These are phyloP conservation scores for Patellaria atrata DNA, from an alignment of 495 filamentous ascomycete species.

Conservation along the genomic window DNA sequence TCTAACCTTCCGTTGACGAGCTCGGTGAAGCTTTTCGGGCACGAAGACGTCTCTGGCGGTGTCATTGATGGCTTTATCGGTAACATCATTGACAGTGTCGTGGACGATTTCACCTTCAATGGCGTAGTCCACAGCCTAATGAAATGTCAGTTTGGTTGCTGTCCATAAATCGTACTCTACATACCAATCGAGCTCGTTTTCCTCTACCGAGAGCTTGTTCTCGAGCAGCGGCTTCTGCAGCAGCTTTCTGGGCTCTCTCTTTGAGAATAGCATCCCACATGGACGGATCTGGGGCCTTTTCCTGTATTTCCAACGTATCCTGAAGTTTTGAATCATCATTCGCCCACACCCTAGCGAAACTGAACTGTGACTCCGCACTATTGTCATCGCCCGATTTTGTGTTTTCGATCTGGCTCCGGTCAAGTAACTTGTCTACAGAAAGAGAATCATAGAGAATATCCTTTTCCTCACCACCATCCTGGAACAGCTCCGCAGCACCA, in stretches of 20 bases:
- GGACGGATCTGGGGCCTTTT: slow-evolving; percentile 36
- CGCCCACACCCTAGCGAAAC: slow-evolving; percentile 83
- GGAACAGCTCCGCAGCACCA: slow-evolving; percentile 75
- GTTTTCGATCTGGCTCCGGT: slow-evolving; percentile 68
- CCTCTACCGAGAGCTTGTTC: slow-evolving; percentile 68
- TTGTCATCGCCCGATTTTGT: slow-evolving; percentile 43
- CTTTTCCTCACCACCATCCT: slow-evolving; percentile 48
- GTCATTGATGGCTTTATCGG: slow-evolving; percentile 10
- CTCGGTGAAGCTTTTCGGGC: slow-evolving; percentile 23
- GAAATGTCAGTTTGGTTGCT: too few species aligned
- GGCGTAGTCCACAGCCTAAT: too few species aligned
- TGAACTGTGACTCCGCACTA: slow-evolving; percentile 64
- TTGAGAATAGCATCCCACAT: slow-evolving; percentile 83
- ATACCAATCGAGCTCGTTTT: slow-evolving; percentile 46
- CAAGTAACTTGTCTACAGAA: slow-evolving; percentile 75
- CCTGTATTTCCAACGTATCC: slow-evolving; percentile 41
- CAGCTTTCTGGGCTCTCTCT: slow-evolving; percentile 63
- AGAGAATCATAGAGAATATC: slow-evolving; percentile 64
- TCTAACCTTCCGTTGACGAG: slow-evolving; percentile 22
- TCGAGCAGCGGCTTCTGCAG: slow-evolving; percentile 46
- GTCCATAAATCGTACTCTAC: too few species aligned
- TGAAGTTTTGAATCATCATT: slow-evolving; percentile 57
- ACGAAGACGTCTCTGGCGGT: slow-evolving; percentile 1
- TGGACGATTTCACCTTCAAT: slow-evolving; percentile 11
- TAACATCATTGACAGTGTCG: slow-evolving; percentile 13